A percentile compares a stretch with the other conserved stretches of the same genome.
Conservation (phyloP, 2,329 filamentous ascomycete species). For the Aureobasidium melanogenum region DNA sequence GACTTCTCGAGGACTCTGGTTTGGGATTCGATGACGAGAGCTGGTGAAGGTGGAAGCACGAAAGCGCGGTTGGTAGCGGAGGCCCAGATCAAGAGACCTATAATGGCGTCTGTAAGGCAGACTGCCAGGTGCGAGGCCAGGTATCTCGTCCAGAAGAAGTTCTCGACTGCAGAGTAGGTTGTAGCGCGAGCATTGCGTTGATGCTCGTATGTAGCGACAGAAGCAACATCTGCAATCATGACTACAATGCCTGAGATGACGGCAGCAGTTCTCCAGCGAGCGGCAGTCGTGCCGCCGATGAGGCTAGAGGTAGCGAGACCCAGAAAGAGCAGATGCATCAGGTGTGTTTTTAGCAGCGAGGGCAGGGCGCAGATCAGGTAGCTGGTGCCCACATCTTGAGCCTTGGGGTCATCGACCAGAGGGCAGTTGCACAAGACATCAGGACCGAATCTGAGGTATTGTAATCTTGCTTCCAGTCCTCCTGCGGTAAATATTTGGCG, state of each 20-base stretch:
- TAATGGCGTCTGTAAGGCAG: slow-evolving; percentile 51
- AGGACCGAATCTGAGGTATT: slow-evolving; percentile 80
- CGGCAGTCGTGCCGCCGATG: slow-evolving; percentile 54
- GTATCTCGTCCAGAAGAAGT: slow-evolving; percentile 62
- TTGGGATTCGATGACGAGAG: slow-evolving; percentile 56
- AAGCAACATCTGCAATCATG: slow-evolving; percentile 37
- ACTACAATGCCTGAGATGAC: slow-evolving; percentile 29
- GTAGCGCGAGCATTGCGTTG: slow-evolving; percentile 54
- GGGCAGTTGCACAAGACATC: slow-evolving; percentile 62
- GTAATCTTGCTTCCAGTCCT: slow-evolving; percentile 58
- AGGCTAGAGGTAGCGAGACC: slow-evolving; percentile 64
- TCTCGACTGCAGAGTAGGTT: slow-evolving; percentile 53
- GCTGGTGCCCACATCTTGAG: slow-evolving; percentile 40
- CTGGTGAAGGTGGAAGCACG: slow-evolving; percentile 49
- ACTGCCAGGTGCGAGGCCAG: slow-evolving; percentile 56
- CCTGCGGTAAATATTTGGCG: slow-evolving; percentile 56
- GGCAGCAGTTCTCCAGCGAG: slow-evolving; percentile 62
- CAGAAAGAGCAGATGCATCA: slow-evolving; percentile 64
- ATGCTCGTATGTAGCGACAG: slow-evolving; percentile 57
- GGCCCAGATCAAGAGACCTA: slow-evolving; percentile 63
- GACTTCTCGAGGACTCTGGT: slow-evolving; percentile 50
- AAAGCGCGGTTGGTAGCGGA: slow-evolving; percentile 75
- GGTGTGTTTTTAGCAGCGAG: slow-evolving; percentile 63
- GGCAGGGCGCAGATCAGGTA: slow-evolving; percentile 80
- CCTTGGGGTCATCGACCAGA: slow-evolving; percentile 54